These are phyloP conservation scores for Suillus brevipes DNA, from an alignment of 768 basidiomycete genomes.

Conservation along the genomic window DNA sequence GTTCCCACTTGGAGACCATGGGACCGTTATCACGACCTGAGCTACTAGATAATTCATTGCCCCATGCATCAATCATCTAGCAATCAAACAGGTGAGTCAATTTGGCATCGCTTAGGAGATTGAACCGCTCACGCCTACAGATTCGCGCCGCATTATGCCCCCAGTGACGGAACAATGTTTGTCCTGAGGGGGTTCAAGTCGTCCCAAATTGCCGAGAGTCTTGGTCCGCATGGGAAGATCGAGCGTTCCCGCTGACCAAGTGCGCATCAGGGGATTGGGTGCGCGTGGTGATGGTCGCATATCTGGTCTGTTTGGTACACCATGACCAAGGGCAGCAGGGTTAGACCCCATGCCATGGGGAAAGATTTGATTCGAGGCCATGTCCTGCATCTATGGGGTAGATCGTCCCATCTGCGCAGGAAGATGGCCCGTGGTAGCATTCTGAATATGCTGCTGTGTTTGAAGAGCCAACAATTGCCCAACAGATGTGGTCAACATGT, in stretches of 20 bases:
- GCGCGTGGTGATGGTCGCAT: slow-evolving; percentile 58
- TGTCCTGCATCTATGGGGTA: slow-evolving; percentile 38
- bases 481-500: slow-evolving; percentile 79
- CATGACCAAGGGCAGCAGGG: slow-evolving; percentile 52
- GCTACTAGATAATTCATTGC: slow-evolving; percentile 52
- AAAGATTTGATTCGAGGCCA: slow-evolving; percentile 44
- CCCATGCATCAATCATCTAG: slow-evolving; percentile 57
- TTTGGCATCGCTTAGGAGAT: slow-evolving; percentile 12
- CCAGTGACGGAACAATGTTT: slow-evolving; percentile 74
- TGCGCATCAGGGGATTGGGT: slow-evolving; percentile 72
- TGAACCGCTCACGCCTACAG: slow-evolving; percentile 57
- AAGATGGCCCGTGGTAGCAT: slow-evolving; percentile 37
- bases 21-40: slow-evolving; percentile 73
- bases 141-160: slow-evolving; percentile 70
- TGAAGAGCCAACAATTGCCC: slow-evolving; percentile 81
- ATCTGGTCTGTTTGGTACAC: slow-evolving; percentile 65
- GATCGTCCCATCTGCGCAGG: slow-evolving; percentile 29
- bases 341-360: slow-evolving; percentile 39
- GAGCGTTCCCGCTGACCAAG: slow-evolving; percentile 82
- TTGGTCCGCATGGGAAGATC: slow-evolving; percentile 68
- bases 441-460: slow-evolving; percentile 68
- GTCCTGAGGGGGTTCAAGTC: slow-evolving; percentile 48
- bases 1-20: slow-evolving; percentile 94
- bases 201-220: slow-evolving; percentile 36
- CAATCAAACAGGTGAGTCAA: slow-evolving; percentile 18